Evolutionary conservation across 371 early-diverging fungal genomes (phyloP).

Genomic region (Mortierella sp.): DNA sequence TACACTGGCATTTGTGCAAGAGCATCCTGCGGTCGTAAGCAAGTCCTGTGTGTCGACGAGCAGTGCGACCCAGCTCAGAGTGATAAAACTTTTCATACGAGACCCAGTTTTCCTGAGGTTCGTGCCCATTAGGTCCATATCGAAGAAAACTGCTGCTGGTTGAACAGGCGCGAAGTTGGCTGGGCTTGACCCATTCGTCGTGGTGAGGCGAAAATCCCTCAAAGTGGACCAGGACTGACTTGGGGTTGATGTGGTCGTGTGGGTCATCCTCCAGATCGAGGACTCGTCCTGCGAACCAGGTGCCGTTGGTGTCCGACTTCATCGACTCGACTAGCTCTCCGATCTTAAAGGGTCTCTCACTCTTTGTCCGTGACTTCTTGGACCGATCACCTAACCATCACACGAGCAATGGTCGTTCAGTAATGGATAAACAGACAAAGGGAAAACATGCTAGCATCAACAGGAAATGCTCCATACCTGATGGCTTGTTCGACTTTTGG

Average conservation of each 20-base stretch:
- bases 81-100: conserved; percentile 70
- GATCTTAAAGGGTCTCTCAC: conserved; percentile 56
- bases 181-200: conserved; percentile 72
- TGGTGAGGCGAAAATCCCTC: conserved; percentile 74
- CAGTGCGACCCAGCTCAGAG: conserved; percentile 61
- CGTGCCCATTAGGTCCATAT: conserved; percentile 67
- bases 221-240: conserved; percentile 69
- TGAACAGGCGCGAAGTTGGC: conserved; percentile 56
- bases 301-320: conserved; percentile 58
- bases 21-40: conserved; percentile 72
- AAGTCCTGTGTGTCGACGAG: conserved; percentile 70
- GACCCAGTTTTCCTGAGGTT: conserved; percentile 66
- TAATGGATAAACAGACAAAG: not conserved
- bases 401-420: not conserved
- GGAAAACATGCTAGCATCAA: not conserved
- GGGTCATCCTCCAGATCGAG: conserved; percentile 57
- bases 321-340: conserved; percentile 56
- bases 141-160: conserved; percentile 56
- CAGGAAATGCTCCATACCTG: conserved; percentile 26
- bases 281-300: conserved; percentile 55
- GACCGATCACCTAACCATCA: conserved; percentile 20
- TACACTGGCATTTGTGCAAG: conserved; percentile 71
- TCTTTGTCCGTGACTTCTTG: conserved; percentile 41
- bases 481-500: conserved; percentile 42
- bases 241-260: conserved; percentile 56